These are phyloP conservation scores for Penicillium paradoxum DNA, from an alignment of 495 filamentous ascomycete species.

Conservation along the genomic window DNA sequence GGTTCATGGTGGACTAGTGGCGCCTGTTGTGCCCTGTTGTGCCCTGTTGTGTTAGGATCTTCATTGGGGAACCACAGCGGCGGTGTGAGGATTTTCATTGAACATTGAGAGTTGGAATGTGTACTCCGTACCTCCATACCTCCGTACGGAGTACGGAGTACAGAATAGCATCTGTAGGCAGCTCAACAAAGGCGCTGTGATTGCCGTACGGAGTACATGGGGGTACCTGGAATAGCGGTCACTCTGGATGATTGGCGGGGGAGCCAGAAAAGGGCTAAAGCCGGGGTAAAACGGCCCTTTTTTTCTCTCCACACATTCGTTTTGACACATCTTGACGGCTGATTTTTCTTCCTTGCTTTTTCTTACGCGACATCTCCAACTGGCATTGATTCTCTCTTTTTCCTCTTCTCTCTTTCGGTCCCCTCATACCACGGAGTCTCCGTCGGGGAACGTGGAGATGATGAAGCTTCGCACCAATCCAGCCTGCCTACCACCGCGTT, in stretches of 20 bases:
- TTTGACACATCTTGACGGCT: background rate
- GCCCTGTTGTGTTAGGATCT: background rate
- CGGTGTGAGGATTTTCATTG: background rate
- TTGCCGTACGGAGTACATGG: too few relatives aligned
- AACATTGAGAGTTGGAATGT: background rate
- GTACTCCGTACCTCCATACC: background rate
- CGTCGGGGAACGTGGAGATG: background rate
- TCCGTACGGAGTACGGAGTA: too few relatives aligned
- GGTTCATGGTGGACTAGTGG: too few relatives aligned
- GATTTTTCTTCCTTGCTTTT: background rate
- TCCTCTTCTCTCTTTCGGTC: background rate
- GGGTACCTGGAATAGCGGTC: background rate
- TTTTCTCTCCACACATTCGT: background rate
- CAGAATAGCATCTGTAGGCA: too few relatives aligned
- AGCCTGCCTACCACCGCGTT: background rate
- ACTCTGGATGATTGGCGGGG: background rate
- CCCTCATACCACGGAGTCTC: background rate
- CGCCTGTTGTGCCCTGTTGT: background rate
- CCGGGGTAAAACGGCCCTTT: slow-evolving; percentile 7
- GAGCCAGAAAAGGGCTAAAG: background rate
- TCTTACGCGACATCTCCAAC: background rate
- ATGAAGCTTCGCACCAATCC: background rate
- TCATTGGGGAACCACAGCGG: background rate
- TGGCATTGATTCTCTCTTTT: background rate
- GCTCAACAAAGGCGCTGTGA: too few relatives aligned